A percentile compares a stretch with the other conserved stretches of the same genome.
These are phyloP conservation scores for Alternaria conjuncta DNA, from an alignment of 2,329 filamentous ascomycete genomes.

Conservation along the genomic window DNA sequence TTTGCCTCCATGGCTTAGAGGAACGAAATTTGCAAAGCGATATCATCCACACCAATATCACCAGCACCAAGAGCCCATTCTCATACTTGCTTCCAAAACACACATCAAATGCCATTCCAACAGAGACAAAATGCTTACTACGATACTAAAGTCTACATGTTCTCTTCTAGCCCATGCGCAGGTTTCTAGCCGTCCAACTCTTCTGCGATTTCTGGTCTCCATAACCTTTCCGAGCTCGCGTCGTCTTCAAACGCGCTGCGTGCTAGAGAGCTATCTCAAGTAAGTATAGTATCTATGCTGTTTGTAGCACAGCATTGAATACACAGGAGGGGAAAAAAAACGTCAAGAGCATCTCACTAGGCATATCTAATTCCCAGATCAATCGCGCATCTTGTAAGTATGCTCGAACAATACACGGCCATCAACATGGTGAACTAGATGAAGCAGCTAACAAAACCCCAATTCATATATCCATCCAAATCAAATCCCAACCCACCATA, in stretches of 20 bases:
- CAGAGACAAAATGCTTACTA: not conserved
- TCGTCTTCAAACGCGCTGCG: not conserved
- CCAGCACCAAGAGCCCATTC: not conserved
- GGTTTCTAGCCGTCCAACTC: not conserved
- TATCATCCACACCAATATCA: not conserved
- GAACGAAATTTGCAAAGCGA: not conserved
- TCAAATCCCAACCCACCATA: not conserved
- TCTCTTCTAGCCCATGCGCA: not conserved
- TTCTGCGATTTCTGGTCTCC: not conserved
- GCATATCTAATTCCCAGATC: not conserved
- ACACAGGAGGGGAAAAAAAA: not conserved
- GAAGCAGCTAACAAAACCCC: not conserved
- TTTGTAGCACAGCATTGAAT: not conserved
- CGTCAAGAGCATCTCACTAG: not conserved
- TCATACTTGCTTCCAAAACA: not conserved
- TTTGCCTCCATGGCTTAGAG: not conserved
- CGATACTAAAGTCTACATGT: not conserved
- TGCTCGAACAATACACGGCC: not conserved
- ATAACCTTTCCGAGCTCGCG: not conserved
- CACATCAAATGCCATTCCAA: not conserved
- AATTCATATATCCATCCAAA: not conserved
- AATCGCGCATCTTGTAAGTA: accelerated
- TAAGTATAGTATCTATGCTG: not conserved
- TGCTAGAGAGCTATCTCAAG: not conserved
- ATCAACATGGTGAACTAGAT: not conserved